Evolutionary conservation across 1,284 basidiomycete genomes (phyloP).

Genomic region (Microbotryum saponariae): DNA sequence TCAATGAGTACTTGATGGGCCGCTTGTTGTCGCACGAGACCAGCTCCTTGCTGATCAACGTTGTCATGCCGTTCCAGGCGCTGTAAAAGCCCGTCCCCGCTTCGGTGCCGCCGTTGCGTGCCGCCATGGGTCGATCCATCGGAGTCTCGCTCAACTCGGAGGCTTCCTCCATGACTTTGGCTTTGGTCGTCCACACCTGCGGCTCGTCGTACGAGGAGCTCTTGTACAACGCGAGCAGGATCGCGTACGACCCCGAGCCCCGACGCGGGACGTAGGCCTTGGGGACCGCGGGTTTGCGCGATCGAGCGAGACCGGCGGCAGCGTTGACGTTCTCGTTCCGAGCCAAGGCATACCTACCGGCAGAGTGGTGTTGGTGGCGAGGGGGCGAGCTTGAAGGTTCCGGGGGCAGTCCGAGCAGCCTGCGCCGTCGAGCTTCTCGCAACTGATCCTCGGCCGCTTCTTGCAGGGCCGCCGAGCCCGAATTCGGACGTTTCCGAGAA

Average conservation of each 20-base stretch:
- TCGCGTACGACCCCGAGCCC: slow-evolving; percentile 24
- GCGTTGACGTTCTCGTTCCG: neutral
- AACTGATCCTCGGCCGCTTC: neutral
- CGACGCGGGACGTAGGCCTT: slow-evolving; percentile 25
- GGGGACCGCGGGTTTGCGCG: neutral
- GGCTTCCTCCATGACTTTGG: slow-evolving; percentile 11
- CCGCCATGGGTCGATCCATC: slow-evolving; percentile 11
- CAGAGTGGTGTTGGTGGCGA: neutral
- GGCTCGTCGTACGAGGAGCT: slow-evolving; percentile 14
- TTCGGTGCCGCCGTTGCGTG: slow-evolving; percentile 3
- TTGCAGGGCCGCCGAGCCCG: neutral
- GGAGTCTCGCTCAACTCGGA: slow-evolving; percentile 8
- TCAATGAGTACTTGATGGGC: slow-evolving; percentile 14
- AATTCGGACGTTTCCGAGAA: too few relatives aligned
- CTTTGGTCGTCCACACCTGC: slow-evolving; percentile 8
- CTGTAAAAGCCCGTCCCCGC: slow-evolving; percentile 5
- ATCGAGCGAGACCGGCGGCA: neutral
- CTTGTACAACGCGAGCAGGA: slow-evolving; percentile 26
- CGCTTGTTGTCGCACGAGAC: slow-evolving; percentile 11
- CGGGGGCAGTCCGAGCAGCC: neutral
- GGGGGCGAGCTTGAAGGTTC: neutral
- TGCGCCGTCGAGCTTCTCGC: neutral
- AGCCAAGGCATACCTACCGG: too few relatives aligned
- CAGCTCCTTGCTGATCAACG: slow-evolving; percentile 13
- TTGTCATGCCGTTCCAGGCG: slow-evolving; percentile 24